Evolutionary conservation across 495 filamentous ascomycete species (phyloP).

Genomic region (Penicillium antarcticum): DNA sequence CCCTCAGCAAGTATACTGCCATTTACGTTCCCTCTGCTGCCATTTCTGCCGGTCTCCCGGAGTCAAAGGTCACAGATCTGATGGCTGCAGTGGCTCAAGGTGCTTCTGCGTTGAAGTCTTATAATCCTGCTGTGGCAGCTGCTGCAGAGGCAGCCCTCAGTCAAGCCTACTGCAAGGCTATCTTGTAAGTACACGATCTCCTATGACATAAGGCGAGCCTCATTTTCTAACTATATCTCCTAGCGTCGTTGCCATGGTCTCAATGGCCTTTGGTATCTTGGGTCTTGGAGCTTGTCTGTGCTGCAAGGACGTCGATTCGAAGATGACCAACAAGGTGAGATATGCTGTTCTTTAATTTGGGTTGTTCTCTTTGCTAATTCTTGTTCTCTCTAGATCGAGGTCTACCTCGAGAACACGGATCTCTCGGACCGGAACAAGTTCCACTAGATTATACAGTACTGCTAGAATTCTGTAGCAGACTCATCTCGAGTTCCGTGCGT

Average conservation of each 20-base stretch:
- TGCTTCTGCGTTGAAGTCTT: constrained; percentile 16
- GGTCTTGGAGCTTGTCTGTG: constrained; percentile 22
- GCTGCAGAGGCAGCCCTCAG: constrained; percentile 16
- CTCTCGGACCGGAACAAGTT: constrained; percentile 11
- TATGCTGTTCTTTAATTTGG: not conserved
- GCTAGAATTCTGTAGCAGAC: not conserved
- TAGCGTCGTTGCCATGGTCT: constrained; percentile 23
- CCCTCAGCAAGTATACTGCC: constrained; percentile 14
- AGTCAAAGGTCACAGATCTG: constrained; percentile 15
- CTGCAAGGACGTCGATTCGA: constrained; percentile 24
- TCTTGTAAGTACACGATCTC: constrained; percentile 15
- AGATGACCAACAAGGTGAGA: constrained; percentile 25
- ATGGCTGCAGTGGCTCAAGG: constrained; percentile 10
- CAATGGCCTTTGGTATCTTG: constrained; percentile 25
- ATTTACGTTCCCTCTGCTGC: constrained; percentile 16
- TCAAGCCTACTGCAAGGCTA: constrained; percentile 23
- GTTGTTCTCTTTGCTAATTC: not conserved
- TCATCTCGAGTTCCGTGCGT: not conserved
- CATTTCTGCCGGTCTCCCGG: constrained; percentile 15
- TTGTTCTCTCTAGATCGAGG: constrained; percentile 9
- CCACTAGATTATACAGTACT: constrained; percentile 1
- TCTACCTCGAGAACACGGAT: constrained; percentile 17
- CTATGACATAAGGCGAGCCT: not conserved
- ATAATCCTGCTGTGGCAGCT: constrained; percentile 14
- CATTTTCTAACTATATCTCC: not conserved